phyloP scores from a whole-genome alignment of 164 flowering plant genomes.

The Vitis labrusca region DNA sequence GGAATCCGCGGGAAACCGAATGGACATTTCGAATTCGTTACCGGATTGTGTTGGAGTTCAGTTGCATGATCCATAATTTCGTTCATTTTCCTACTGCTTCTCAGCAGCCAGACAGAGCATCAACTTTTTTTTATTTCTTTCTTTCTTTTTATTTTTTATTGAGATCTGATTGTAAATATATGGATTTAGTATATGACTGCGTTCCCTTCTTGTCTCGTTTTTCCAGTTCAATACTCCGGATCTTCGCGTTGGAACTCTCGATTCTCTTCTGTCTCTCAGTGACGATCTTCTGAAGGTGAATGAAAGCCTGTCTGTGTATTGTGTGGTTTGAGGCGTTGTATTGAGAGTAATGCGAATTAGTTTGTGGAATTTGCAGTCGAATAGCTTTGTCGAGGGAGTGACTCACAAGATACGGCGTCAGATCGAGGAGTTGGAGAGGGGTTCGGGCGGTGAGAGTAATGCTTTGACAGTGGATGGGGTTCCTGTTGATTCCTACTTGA shows the following conservation, averaged over 20 bases:
- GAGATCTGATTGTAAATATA: background rate
- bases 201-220: background rate
- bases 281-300: slow-evolving; percentile 88
- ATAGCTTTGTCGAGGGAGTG: slow-evolving; percentile 83
- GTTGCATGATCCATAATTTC: too few species aligned
- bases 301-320: too few species aligned
- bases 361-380: slow-evolving; percentile 53
- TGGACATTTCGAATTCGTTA: too few species aligned
- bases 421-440: slow-evolving; percentile 90
- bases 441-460: slow-evolving; percentile 57
- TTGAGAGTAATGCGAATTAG: too few species aligned
- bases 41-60: too few species aligned
- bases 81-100: too few species aligned
- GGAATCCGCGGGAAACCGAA: too few species aligned
- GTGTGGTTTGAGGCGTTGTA: too few species aligned
- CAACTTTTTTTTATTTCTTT: background rate
- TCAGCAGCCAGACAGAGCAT: too few species aligned
- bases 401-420: slow-evolving; percentile 91
- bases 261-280: slow-evolving; percentile 88
- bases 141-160: background rate
- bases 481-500: slow-evolving; percentile 91
- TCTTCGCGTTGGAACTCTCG: slow-evolving; percentile 95
- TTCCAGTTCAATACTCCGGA: slow-evolving; percentile 82
- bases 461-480: slow-evolving; percentile 89
- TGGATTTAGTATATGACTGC: too few species aligned